Percentiles rank a stretch among this genome's conserved stretches.
These are phyloP conservation scores for Mrakia blollopis DNA, from an alignment of 768 basidiomycete species.

Conservation along the genomic window DNA sequence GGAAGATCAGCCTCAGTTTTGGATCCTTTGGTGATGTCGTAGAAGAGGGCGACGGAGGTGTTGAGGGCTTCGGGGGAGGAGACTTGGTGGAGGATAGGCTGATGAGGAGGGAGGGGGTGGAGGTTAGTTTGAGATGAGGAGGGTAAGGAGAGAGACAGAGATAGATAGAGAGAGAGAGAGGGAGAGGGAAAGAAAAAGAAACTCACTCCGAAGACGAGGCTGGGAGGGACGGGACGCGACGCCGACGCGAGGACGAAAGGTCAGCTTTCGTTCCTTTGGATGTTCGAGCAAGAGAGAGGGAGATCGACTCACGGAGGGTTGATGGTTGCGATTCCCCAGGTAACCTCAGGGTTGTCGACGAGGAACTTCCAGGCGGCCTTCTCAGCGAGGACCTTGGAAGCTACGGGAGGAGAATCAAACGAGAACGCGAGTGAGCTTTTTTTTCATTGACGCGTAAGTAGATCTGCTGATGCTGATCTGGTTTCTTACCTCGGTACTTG, in stretches of 20 bases:
- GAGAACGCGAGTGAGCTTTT: neutral
- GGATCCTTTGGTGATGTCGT: slow-evolving; percentile 33
- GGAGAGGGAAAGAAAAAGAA: neutral
- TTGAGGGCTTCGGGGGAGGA: slow-evolving; percentile 46
- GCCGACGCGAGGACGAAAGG: neutral
- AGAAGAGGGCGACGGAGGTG: slow-evolving; percentile 42
- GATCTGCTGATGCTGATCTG: neutral
- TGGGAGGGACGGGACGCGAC: neutral
- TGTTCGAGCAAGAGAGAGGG: neutral
- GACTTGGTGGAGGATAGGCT: slow-evolving; percentile 47
- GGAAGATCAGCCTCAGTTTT: slow-evolving; percentile 34
- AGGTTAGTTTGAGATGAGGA: neutral
- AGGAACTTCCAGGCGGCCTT: slow-evolving; percentile 54
- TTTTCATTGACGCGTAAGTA: too few relatives aligned
- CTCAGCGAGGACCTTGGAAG: slow-evolving; percentile 65
- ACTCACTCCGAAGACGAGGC: neutral
- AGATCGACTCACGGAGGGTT: slow-evolving; percentile 54
- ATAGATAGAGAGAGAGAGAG: neutral
- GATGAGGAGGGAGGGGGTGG: slow-evolving; percentile 37
- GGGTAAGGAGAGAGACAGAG: neutral
- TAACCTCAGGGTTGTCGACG: slow-evolving; percentile 17
- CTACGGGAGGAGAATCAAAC: slow-evolving; percentile 48
- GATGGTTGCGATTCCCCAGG: slow-evolving; percentile 55
- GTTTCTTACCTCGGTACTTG: slow-evolving; percentile 42
- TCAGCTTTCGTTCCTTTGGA: too few relatives aligned